Conservation (phyloP, 1,284 basidiomycete species). For the Gymnopus androsaceus region DNA sequence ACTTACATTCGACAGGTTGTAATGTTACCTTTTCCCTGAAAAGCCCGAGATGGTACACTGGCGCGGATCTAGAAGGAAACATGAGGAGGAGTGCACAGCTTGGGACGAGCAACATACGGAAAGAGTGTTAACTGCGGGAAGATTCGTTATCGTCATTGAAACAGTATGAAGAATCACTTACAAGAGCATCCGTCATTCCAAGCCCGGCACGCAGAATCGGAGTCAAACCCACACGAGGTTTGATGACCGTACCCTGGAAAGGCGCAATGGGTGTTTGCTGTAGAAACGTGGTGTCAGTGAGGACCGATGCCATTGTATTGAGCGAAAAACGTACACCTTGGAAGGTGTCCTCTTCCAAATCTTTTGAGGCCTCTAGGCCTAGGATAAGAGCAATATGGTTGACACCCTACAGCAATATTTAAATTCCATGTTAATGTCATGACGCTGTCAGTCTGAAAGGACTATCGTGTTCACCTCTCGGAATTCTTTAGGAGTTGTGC, state of each 20-base stretch:
- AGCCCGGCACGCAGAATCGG: slow-evolving; percentile 92
- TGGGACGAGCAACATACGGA: slow-evolving; percentile 54
- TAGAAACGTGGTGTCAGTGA: neutral
- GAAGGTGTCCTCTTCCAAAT: slow-evolving; percentile 61
- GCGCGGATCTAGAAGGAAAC: slow-evolving; percentile 55
- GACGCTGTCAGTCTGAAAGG: no score
- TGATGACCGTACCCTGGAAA: slow-evolving; percentile 68
- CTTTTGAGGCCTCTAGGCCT: slow-evolving; percentile 74
- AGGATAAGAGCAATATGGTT: slow-evolving; percentile 72
- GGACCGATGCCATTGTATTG: neutral
- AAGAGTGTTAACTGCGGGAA: slow-evolving; percentile 62
- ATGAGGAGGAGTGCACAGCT: neutral
- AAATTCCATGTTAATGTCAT: neutral
- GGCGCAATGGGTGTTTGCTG: slow-evolving; percentile 67
- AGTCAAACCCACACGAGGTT: slow-evolving; percentile 80
- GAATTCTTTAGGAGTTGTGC: slow-evolving; percentile 74
- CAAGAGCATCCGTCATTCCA: slow-evolving; percentile 89
- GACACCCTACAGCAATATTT: slow-evolving; percentile 49
- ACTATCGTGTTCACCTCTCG: slow-evolving; percentile 71
- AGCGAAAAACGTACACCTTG: slow-evolving; percentile 53
- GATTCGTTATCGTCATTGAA: neutral
- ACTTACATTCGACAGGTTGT: slow-evolving; percentile 89
- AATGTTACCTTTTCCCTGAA: slow-evolving; percentile 89
- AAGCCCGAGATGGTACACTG: slow-evolving; percentile 89
- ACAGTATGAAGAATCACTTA: slow-evolving; percentile 19